phyloP scores from a whole-genome alignment of 495 filamentous ascomycete genomes.

The Aspergillus indologenus region DNA sequence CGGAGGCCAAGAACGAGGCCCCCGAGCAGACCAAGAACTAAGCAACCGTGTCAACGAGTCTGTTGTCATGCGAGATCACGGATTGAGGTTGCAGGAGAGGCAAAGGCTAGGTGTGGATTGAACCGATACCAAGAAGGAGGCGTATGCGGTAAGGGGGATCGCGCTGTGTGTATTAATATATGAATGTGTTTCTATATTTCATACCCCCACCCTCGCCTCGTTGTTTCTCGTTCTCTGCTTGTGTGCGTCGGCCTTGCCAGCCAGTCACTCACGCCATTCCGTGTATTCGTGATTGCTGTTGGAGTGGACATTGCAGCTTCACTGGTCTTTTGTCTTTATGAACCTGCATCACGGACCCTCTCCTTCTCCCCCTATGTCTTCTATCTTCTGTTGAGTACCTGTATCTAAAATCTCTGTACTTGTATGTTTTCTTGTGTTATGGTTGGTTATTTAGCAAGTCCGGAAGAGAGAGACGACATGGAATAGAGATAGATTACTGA shows the following conservation, averaged over 20 bases:
- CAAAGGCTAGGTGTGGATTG: background rate
- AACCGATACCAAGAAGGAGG: background rate
- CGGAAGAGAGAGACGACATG: slow-evolving; percentile 1
- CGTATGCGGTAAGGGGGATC: slow-evolving; percentile 6
- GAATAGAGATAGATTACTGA: slow-evolving; percentile 9
- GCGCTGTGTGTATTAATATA: slow-evolving; percentile 24
- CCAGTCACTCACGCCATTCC: background rate
- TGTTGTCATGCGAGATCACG: background rate
- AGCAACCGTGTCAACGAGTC: background rate
- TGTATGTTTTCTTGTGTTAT: background rate
- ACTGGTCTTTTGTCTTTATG: background rate
- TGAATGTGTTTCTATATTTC: slow-evolving; percentile 2
- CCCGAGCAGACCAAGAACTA: slow-evolving; percentile 30
- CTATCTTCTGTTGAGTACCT: slow-evolving; percentile 5
- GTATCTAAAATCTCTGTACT: slow-evolving; percentile 12
- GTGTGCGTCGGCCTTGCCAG: slow-evolving; percentile 16
- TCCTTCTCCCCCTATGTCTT: background rate
- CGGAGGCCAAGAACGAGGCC: slow-evolving; percentile 31
- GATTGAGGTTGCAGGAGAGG: background rate
- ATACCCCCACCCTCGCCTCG: slow-evolving; percentile 5
- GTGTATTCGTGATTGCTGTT: background rate
- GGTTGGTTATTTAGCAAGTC: background rate
- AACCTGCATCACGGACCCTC: background rate
- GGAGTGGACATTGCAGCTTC: background rate
- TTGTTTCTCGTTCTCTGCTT: background rate